phyloP scores from a whole-genome alignment of 2,329 filamentous ascomycete species.

The Apiospora aurea region DNA sequence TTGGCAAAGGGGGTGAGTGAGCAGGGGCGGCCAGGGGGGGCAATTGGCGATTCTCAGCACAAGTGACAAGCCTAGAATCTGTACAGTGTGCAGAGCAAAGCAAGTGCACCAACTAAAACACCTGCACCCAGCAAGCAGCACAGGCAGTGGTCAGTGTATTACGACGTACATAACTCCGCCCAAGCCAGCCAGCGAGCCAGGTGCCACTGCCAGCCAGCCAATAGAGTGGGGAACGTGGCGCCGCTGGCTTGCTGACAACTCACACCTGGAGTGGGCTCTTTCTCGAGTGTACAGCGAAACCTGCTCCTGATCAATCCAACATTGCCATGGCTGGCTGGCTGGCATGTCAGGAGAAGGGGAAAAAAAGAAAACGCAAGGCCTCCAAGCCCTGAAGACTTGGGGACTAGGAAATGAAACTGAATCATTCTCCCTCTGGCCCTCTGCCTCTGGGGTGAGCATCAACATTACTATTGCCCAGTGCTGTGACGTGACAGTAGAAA shows the following conservation, averaged over 20 bases:
- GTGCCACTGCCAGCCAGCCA: neutral
- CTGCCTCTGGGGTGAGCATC: neutral
- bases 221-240: neutral
- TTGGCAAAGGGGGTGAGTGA: neutral
- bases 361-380: neutral
- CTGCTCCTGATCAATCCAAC: slow-evolving; percentile 9
- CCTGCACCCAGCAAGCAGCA: neutral
- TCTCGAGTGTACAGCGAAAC: neutral
- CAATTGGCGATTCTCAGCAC: too few relatives aligned
- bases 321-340: neutral
- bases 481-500: neutral
- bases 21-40: neutral
- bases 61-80: neutral
- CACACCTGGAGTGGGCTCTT: neutral
- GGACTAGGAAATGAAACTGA: neutral
- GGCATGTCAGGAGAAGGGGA: neutral
- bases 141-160: neutral
- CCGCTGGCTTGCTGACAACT: slow-evolving; percentile 17
- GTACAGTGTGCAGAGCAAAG: neutral
- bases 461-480: neutral
- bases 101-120: neutral
- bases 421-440: neutral
- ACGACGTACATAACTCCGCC: slow-evolving; percentile 21
- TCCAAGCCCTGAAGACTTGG: too few relatives aligned
- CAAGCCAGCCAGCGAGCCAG: neutral